These are phyloP conservation scores for Alternaria sp. DNA, from an alignment of 2,329 filamentous ascomycete species.

Conservation along the genomic window DNA sequence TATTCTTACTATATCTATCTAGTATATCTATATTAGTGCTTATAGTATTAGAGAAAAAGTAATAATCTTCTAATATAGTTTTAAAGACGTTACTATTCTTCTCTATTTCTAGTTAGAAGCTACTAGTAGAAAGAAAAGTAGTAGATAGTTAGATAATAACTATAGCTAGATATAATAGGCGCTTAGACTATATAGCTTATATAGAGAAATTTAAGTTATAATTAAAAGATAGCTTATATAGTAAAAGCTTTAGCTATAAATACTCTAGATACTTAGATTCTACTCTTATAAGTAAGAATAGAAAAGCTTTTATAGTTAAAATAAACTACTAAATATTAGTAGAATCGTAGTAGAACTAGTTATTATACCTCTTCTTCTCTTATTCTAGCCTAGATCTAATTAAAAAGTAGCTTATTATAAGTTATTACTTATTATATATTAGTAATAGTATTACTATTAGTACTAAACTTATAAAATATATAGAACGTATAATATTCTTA, in stretches of 20 bases:
- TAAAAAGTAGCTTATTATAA: constrained; percentile 4
- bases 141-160: constrained; percentile 1
- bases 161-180: background rate
- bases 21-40: background rate
- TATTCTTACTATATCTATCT: background rate
- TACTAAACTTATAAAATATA: constrained; percentile 4
- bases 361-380: constrained; percentile 11
- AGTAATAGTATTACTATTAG: constrained; percentile 6
- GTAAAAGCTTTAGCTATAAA: constrained; percentile 11
- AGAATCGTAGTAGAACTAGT: constrained; percentile 2
- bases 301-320: constrained; percentile 10
- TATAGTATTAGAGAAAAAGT: background rate
- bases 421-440: background rate
- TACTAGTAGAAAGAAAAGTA: background rate
- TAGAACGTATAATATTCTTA: constrained; percentile 6
- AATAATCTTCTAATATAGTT: background rate
- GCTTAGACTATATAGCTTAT: constrained; percentile 4
- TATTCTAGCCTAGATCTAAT: constrained; percentile 5
- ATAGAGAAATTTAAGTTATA: constrained; percentile 1
- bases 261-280: constrained; percentile 9
- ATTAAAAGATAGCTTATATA: constrained; percentile 12
- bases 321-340: constrained; percentile 12
- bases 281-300: constrained; percentile 8
- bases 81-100: background rate
- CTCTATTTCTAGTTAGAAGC: constrained; percentile 1